phyloP scores from a whole-genome alignment of 768 basidiomycete genomes.

The Leccinum variicolor region DNA sequence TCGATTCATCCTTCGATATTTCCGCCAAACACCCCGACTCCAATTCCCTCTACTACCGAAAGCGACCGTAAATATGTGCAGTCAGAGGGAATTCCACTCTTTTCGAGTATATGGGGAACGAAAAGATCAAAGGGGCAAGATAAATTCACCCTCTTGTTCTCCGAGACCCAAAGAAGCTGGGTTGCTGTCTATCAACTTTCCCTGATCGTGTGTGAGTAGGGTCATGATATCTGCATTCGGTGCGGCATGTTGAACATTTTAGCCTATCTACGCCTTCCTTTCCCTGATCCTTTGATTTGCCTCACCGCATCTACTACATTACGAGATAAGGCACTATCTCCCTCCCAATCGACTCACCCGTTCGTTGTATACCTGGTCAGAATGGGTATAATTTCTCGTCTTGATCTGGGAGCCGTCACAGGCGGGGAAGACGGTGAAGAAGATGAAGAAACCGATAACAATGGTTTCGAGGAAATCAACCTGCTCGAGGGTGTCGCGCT shows the following conservation, averaged over 20 bases:
- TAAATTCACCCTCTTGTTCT: slow-evolving; percentile 66
- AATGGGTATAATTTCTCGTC: slow-evolving; percentile 14
- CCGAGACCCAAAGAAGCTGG: slow-evolving; percentile 59
- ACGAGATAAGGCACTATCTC: slow-evolving; percentile 67
- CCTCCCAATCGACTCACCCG: slow-evolving; percentile 37
- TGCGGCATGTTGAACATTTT: slow-evolving; percentile 5
- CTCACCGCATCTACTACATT: slow-evolving; percentile 84
- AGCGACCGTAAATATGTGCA: slow-evolving; percentile 74
- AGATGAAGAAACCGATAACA: slow-evolving; percentile 38
- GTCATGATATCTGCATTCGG: neutral
- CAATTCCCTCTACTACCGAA: slow-evolving; percentile 69
- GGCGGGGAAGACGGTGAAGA: slow-evolving; percentile 20
- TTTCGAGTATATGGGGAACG: slow-evolving; percentile 69
- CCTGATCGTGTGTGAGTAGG: slow-evolving; percentile 71
- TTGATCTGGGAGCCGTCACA: slow-evolving; percentile 1
- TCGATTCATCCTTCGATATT: slow-evolving; percentile 61
- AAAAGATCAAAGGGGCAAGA: slow-evolving; percentile 50
- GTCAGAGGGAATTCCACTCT: slow-evolving; percentile 72
- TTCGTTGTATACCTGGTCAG: slow-evolving; percentile 28
- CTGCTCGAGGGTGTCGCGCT: slow-evolving; percentile 63
- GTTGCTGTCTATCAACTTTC: slow-evolving; percentile 76
- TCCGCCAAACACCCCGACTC: slow-evolving; percentile 82
- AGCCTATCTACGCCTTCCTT: slow-evolving; percentile 74
- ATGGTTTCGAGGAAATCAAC: slow-evolving; percentile 65
- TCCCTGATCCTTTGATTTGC: slow-evolving; percentile 74